Base-by-base conservation (phyloP, 805 yeast genomes). In the Brettanomyces bruxellensis region DNA sequence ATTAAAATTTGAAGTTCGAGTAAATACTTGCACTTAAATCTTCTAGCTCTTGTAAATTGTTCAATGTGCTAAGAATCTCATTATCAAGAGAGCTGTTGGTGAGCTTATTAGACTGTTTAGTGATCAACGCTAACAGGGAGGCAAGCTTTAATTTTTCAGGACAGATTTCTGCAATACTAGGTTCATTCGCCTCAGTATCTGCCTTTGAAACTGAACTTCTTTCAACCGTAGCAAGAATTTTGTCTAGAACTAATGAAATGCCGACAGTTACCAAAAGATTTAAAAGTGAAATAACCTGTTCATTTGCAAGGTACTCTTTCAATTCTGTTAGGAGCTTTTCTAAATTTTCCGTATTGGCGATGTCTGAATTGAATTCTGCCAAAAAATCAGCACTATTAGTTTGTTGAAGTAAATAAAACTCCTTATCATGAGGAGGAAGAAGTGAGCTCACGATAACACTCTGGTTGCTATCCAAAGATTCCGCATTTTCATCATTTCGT, bases 1-100 rank as follows among this genome's bases (percentile, higher is more conserved):
- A n/a, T 18, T 35, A 57, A 22, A 58, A 53, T 47, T 60, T 64
- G 43, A 85, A 86, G 57, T 88, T 88, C 18, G 95, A 83, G 62
- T 90, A 90, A 7, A 90, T 90, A 53, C 88, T 75, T 4, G 97
- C 97, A 65, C 95, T 83, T 54, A 90, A 73, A 49, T 88, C 96
- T 53, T 86, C 95, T 47, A 90, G 72, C 51, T 81, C 88, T 14
- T 77, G 81, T 32, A 72, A 63, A 48, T 66, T 66, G 52, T 75
- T 72, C 73, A 81, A 65, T 4, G 69, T 54, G 47, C 53, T 54
- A 38, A 63, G 52, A 6, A 61, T 51, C 14, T 61, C 64, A 37
- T 62, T 59, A 43, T 64, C 66, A 23, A 58, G 51, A 6, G 63
- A 55, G 40, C 58, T 61, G 46, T 55, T 60, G 4, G 62, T 57